Evolutionary conservation across 2,329 filamentous ascomycete genomes (phyloP), one percentile per base, ranked within the genome.

Genomic region (Fusarium sp.): DNA sequence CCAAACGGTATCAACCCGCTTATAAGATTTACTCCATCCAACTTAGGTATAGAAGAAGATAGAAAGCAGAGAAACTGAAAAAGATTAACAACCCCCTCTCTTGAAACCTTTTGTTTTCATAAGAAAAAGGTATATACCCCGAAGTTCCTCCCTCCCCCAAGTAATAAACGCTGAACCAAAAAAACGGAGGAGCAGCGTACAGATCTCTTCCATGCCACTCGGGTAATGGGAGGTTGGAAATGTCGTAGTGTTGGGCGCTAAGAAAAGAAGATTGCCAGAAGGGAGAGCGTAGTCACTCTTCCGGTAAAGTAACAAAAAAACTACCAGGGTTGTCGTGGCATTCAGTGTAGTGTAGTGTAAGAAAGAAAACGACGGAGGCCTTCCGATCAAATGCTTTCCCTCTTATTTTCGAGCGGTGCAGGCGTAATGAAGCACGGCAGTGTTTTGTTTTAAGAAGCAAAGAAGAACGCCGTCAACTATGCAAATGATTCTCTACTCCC

Each of bases 381-480:
- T 53, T 62, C 67, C 51, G 61, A 61, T 55, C 45, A 69, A 57
- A 52, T 66, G 60, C 49, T 70, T 72, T 67, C 60, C 59, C 59
- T 44, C 69, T 53, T 59, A 58, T 66, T 67, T 69, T 66, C 42
- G 34, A 65, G 49, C 53, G 54, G 34, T 32, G 27, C 32, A 57
- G 48, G 22, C 20, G n/a, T 45, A 12, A 64, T 59, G 49, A 54
- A 65, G 58, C 61, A 67, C 52, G 65, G 47, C 62, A 30, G 47
- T 53, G 46, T 41, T 58, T 53, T 32, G 22, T 57, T 52, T 52
- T 56, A 58, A 73, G 68, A 74, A 66, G 65, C 67, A 63, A 75
- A 75, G 59, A 72, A 61, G 68, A 81, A 80, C 78, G 79, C 79
- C 77, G 74, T 76, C 72, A 66, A 77, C 75, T 74, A 81, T 82